Evolutionary conservation across 2,329 filamentous ascomycete species (phyloP).

Genomic region (Beauveria sp.): DNA sequence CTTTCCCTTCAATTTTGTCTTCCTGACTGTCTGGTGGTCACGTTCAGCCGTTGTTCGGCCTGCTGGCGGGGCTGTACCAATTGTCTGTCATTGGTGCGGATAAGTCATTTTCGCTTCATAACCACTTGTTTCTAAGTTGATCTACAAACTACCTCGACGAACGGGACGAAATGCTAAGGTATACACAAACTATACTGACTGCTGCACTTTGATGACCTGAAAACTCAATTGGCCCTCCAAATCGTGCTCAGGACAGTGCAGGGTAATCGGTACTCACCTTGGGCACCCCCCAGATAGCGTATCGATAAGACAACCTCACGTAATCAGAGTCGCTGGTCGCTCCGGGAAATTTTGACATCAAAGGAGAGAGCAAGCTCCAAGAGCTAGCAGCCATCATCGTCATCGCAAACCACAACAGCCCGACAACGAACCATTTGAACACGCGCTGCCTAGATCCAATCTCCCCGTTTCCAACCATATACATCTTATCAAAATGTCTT

Average conservation of each 20-base stretch:
- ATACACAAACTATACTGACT: no score
- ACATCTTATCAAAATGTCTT: conserved; percentile 29
- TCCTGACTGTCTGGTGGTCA: no score
- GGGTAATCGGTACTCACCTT: background rate
- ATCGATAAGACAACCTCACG: conserved; percentile 10
- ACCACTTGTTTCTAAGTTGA: background rate
- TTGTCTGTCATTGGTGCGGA: background rate
- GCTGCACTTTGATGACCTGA: no score
- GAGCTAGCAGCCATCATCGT: background rate
- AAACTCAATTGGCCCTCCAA: no score
- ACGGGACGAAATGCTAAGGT: no score
- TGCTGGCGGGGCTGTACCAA: background rate
- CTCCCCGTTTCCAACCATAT: background rate
- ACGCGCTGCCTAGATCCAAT: background rate
- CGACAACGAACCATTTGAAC: background rate
- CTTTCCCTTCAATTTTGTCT: no score
- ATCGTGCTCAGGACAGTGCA: background rate
- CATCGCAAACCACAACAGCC: background rate
- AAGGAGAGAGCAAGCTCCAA: conserved; percentile 3
- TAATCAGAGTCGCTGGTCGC: conserved; percentile 2
- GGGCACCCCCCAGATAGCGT: background rate
- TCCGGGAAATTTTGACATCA: conserved; percentile 8
- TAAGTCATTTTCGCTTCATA: background rate
- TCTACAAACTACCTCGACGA: no score
- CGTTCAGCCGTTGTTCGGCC: no score